Evolutionary conservation across 768 basidiomycete species (phyloP), one percentile per base, ranked within the genome.

Genomic region (Hirschioporus abietinus): DNA sequence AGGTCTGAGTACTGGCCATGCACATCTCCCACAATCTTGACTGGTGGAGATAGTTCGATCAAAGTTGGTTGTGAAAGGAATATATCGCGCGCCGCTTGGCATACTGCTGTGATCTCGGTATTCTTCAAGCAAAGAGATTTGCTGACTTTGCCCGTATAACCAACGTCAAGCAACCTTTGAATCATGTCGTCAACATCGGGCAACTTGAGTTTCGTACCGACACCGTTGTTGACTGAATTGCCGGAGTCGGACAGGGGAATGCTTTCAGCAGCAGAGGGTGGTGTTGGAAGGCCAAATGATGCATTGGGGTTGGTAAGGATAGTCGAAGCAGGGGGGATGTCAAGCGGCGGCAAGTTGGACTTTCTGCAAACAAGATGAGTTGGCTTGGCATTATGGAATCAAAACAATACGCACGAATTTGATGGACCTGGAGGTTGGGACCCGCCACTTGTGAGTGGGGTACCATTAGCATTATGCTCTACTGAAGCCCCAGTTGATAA

Each of bases 141-240:
- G 83, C 91, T 94, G 70, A 98, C 92, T 85, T 99, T 99, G 76
- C 96, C 96, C 6, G 92, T 93, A 76, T 99, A 99, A 4, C 96
- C 97, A 7, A 97, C 95, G 72, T 98, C 96, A 70, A 99, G 83
- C 60, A 99, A 85, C 63, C 96, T 88, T 74, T 92, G 89, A 74
- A 99, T 99, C 92, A 99, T 97, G 77, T 98, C 96, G 78, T 99
- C 96, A 66, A 99, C 88, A 77, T 99, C 97, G 71, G 98, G 82
- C 60, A 86, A 87, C 74, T 84, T 88, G 67, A 81, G 79, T 77
- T 83, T 88, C 65, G 85, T 86, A 70, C 79, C 73, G 64, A 75
- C 82, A 60, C 75, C 73, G 30, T 74, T 74, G 68, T 73, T 70
- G 27, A 76, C 64, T 5, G 83, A 66, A 42, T 83, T 81, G 20